Percentiles rank a stretch among this genome's conserved stretches.
Evolutionary conservation across 202 grass and related monocot species (phyloP).

Genomic region (Schoenoplectus tabernaemontani): DNA sequence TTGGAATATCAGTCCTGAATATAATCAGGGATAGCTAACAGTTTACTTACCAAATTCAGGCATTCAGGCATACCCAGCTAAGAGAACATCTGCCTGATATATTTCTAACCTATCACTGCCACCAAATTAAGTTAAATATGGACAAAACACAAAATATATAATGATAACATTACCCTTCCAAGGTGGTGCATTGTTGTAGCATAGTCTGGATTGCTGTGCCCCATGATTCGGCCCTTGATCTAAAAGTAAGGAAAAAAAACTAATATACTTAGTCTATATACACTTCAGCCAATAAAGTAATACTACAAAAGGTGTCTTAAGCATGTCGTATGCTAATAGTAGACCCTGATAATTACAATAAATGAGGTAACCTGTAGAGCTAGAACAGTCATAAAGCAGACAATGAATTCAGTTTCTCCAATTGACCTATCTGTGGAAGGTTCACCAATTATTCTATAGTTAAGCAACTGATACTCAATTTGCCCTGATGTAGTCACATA

Average conservation of each 20-base stretch:
- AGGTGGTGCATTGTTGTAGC: constrained; percentile 73
- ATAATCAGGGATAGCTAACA: constrained; percentile 6
- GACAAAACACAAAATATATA: constrained; percentile 10
- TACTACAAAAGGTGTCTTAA: not conserved
- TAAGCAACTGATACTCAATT: not conserved
- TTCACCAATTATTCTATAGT: not conserved
- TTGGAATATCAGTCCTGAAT: not conserved
- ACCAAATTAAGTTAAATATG: not conserved
- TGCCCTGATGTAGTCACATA: not conserved
- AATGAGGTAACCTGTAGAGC: not conserved
- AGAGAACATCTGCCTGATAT: not conserved
- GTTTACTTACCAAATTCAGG: constrained; percentile 4
- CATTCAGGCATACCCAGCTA: not conserved
- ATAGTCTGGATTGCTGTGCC: constrained; percentile 60
- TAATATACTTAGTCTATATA: not conserved
- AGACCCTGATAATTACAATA: not conserved
- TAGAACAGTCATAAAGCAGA: not conserved
- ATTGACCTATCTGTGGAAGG: not conserved
- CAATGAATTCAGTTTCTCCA: not conserved
- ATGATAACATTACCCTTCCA: constrained; percentile 55
- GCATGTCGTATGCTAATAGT: not conserved
- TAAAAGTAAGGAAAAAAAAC: constrained; percentile 27
- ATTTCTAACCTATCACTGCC: not conserved
- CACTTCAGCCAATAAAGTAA: not conserved
- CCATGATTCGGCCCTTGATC: constrained; percentile 75